phyloP scores from a whole-genome alignment of 2,329 filamentous ascomycete species.

The Ascochyta rabiei region DNA sequence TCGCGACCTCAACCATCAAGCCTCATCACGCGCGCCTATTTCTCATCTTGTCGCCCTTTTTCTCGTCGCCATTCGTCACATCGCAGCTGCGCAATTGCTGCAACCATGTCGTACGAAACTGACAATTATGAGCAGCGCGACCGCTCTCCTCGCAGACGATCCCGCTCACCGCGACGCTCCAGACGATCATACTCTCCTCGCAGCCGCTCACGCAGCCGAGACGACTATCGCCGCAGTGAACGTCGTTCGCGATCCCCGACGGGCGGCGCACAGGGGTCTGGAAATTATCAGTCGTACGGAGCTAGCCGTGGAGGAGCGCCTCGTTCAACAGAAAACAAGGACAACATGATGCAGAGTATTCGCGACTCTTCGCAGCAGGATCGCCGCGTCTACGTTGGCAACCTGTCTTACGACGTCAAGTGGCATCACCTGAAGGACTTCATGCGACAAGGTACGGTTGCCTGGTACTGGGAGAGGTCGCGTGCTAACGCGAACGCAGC shows the following conservation, averaged over 20 bases:
- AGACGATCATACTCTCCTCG: slow-evolving; percentile 69
- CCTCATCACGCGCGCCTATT: slow-evolving; percentile 35
- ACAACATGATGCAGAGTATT: slow-evolving; percentile 95
- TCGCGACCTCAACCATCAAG: slow-evolving; percentile 28
- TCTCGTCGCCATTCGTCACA: slow-evolving; percentile 13
- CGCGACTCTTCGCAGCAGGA: slow-evolving; percentile 97
- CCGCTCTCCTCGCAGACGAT: slow-evolving; percentile 73
- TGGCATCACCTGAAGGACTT: slow-evolving; percentile 99
- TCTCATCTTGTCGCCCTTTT: slow-evolving; percentile 18
- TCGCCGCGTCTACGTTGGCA: slow-evolving; percentile 98
- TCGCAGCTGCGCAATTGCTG: slow-evolving; percentile 18
- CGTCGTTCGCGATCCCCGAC: slow-evolving; percentile 80
- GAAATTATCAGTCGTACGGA: slow-evolving; percentile 66
- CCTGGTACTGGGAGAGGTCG: slow-evolving; percentile 15
- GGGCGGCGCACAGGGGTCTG: slow-evolving; percentile 71
- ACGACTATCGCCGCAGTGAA: slow-evolving; percentile 54
- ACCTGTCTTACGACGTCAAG: slow-evolving; percentile 99
- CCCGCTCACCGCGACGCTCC: slow-evolving; percentile 53
- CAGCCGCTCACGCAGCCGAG: slow-evolving; percentile 79
- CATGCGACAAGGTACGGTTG: slow-evolving; percentile 92
- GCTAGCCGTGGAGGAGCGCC: slow-evolving; percentile 57
- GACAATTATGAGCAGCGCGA: slow-evolving; percentile 47
- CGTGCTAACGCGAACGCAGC: slow-evolving; percentile 64
- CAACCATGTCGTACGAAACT: slow-evolving; percentile 47
- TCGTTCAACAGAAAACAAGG: slow-evolving; percentile 84